Evolutionary conservation across 345 rosid species (phyloP), one percentile per base, ranked within the genome.

Genomic region (Aegle marmelos): DNA sequence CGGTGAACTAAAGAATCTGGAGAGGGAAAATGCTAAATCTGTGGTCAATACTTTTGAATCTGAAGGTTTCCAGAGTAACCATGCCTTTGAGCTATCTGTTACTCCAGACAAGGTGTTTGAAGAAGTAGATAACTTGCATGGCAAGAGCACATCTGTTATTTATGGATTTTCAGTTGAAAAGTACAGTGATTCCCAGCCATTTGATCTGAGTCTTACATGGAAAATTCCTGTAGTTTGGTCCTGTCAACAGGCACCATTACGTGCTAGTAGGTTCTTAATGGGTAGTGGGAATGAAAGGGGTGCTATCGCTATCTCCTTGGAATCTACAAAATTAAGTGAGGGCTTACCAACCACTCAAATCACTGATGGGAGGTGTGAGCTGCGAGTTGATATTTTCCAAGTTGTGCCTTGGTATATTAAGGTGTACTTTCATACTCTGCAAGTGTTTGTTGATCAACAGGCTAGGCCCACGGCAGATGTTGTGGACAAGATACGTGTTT

Each of bases 271-370:
- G 85, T 94, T 94, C 68, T 84, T 94, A 85, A 97, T 94, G 99
- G 99, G 98, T 36, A 97, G 97, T 77, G 98, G 98, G 72, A 97
- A 97, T 62, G 98, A 94, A 86, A 92, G 97, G 75, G 99, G 98
- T 76, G 95, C 98, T 62, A 94, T 92, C 83, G 97, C 98, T 70
- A 90, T 96, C 84, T 86, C 88, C 77, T 86, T 96, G 82, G 91
- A 85, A 85, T 86, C 93, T 33, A 83, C 94, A 22, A 82, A 83
- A n/a, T 63, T 73, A 9, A 78, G 45, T 9, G 87, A 85, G 58
- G 80, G 80, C 48, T 81, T 86, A 34, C 24, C 31, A 25, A 78
- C 67, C 48, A 79, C 76, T 68, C 68, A 79, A 77, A 13, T 48
- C 74, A 33, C 57, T 41, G 57, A 62, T 68, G 86, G 86, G 53